phyloP scores from a whole-genome alignment of 257 asterid species.

The Paulownia fortunei region DNA sequence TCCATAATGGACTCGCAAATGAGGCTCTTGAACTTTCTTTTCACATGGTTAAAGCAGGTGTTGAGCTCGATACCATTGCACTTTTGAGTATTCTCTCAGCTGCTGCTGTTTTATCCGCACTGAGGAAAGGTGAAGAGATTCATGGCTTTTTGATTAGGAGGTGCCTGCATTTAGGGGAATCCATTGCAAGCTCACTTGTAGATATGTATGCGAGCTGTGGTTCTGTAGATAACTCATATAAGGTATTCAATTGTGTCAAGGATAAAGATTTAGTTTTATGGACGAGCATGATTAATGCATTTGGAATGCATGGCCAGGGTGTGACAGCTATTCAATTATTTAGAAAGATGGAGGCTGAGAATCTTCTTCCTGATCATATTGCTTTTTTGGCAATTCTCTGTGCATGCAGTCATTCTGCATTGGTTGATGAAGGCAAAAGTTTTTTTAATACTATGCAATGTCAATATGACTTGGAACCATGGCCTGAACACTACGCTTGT shows the following conservation, averaged over 20 bases:
- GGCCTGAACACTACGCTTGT: slow-evolving; percentile 89
- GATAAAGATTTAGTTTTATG: slow-evolving; percentile 58
- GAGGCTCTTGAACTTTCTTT: slow-evolving; percentile 70
- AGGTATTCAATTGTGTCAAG: slow-evolving; percentile 47
- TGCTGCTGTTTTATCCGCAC: slow-evolving; percentile 61
- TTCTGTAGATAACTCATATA: slow-evolving; percentile 55
- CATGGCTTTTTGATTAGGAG: slow-evolving; percentile 73
- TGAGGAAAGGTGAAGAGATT: slow-evolving; percentile 77
- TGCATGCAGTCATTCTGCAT: slow-evolving; percentile 88
- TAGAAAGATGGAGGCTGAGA: slow-evolving; percentile 54
- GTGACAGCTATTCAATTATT: slow-evolving; percentile 53
- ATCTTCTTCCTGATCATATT: slow-evolving; percentile 64
- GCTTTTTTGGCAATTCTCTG: slow-evolving; percentile 66
- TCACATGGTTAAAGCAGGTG: slow-evolving; percentile 53
- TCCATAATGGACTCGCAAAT: slow-evolving; percentile 62
- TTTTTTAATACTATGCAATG: slow-evolving; percentile 55
- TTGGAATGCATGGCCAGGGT: slow-evolving; percentile 85
- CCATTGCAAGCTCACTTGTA: slow-evolving; percentile 73
- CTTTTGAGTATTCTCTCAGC: slow-evolving; percentile 64
- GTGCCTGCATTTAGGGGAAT: slow-evolving; percentile 47
- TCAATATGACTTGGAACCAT: slow-evolving; percentile 66
- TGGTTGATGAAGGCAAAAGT: slow-evolving; percentile 70
- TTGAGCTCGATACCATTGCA: slow-evolving; percentile 69
- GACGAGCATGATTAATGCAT: slow-evolving; percentile 85
- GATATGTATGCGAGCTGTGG: slow-evolving; percentile 87